These are phyloP conservation scores for Saprolegnia diclina DNA, from an alignment of 352 stramenopile genomes.

Conservation along the genomic window DNA sequence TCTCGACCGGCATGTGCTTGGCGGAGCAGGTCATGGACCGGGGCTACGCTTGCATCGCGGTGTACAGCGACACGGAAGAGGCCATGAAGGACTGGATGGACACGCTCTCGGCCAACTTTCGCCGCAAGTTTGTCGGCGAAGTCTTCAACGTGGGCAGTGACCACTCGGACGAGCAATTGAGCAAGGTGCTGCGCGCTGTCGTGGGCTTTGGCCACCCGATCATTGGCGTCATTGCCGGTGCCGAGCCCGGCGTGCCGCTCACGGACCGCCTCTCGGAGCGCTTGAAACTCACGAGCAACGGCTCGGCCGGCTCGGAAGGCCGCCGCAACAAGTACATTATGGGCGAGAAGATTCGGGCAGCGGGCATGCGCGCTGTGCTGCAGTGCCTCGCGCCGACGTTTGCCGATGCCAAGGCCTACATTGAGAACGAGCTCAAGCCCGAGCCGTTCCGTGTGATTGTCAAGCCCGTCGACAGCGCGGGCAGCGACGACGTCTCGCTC, in stretches of 20 bases:
- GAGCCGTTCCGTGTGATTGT: slow-evolving; percentile 34
- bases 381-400: slow-evolving; percentile 29
- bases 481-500: slow-evolving; percentile 72
- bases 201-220: slow-evolving; percentile 32
- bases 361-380: slow-evolving; percentile 35
- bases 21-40: slow-evolving; percentile 54
- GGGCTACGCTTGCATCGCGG: slow-evolving; percentile 40
- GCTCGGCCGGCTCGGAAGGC: slow-evolving; percentile 33
- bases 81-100: slow-evolving; percentile 18
- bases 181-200: background rate
- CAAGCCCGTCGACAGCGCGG: slow-evolving; percentile 70
- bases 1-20: slow-evolving; percentile 72
- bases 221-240: slow-evolving; percentile 50
- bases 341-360: slow-evolving; percentile 31
- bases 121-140: slow-evolving; percentile 18
- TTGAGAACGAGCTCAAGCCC: slow-evolving; percentile 29
- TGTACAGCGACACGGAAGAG: slow-evolving; percentile 26
- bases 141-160: slow-evolving; percentile 16
- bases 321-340: slow-evolving; percentile 45
- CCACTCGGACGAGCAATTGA: slow-evolving; percentile 16
- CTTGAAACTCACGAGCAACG: slow-evolving; percentile 52
- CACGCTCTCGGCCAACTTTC: slow-evolving; percentile 6
- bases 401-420: slow-evolving; percentile 30
- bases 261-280: slow-evolving; percentile 53
- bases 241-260: slow-evolving; percentile 66